A percentile compares a stretch with the other conserved stretches of the same genome.
phyloP scores from a whole-genome alignment of 129 eudicot species.

The Pittosporum tobira region DNA sequence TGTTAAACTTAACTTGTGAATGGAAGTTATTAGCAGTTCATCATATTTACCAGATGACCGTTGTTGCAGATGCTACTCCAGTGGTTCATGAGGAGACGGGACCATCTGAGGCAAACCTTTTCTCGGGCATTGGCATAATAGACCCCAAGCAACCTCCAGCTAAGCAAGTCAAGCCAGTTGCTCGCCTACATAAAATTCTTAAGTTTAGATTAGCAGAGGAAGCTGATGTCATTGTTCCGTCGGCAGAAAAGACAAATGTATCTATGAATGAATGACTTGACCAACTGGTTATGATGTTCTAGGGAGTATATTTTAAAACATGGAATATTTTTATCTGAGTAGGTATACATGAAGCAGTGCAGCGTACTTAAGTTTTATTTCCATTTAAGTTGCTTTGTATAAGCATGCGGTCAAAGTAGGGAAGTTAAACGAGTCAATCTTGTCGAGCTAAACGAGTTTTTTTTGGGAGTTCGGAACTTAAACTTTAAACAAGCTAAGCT shows the following conservation, averaged over 20 bases:
- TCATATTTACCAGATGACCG: not conserved
- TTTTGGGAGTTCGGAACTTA: too few relatives aligned
- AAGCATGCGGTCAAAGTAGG: too few relatives aligned
- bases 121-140: slow-evolving; percentile 27
- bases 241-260: not conserved
- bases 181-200: slow-evolving; percentile 54
- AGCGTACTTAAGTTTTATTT: too few relatives aligned
- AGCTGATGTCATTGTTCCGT: slow-evolving; percentile 13
- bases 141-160: slow-evolving; percentile 36
- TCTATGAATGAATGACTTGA: not conserved
- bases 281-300: too few relatives aligned
- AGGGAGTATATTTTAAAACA: too few relatives aligned
- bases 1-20: too few relatives aligned
- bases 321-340: too few relatives aligned
- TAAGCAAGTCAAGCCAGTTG: slow-evolving; percentile 53
- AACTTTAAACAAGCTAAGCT: too few relatives aligned
- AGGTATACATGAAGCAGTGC: too few relatives aligned
- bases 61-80: slow-evolving; percentile 45
- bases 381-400: too few relatives aligned
- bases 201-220: slow-evolving; percentile 47
- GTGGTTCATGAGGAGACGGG: slow-evolving; percentile 48
- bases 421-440: too few relatives aligned
- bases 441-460: too few relatives aligned
- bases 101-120: slow-evolving; percentile 49
- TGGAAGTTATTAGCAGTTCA: slow-evolving; percentile 1